Conservation (phyloP, 495 filamentous ascomycete genomes). For the Aspergillus conjunctus region DNA sequence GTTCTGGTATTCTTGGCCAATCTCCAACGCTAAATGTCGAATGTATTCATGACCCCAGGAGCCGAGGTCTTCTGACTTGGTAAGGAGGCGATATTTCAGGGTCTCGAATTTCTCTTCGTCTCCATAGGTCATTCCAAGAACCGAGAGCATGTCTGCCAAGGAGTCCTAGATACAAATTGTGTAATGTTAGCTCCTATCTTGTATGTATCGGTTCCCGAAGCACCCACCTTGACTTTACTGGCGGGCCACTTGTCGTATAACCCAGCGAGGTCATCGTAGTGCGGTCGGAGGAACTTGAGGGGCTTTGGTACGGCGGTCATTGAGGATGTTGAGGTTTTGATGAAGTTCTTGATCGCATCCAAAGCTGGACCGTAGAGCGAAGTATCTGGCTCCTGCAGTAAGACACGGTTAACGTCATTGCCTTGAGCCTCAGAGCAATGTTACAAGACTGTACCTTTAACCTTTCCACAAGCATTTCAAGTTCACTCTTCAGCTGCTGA, state of each 20-base stretch:
- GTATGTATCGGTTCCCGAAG: background rate
- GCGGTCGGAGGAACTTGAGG: constrained; percentile 94
- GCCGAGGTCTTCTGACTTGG: constrained; percentile 87
- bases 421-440: constrained; percentile 1
- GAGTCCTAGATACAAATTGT: constrained; percentile 54
- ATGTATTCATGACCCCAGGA: constrained; percentile 99
- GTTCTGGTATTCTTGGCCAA: constrained; percentile 88
- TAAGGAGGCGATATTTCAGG: constrained; percentile 88
- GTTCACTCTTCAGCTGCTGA: constrained; percentile 94
- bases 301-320: constrained; percentile 99
- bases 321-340: constrained; percentile 97
- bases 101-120: constrained; percentile 95
- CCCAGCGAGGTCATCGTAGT: constrained; percentile 83
- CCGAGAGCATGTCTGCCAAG: constrained; percentile 92
- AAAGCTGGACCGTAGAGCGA: constrained; percentile 88
- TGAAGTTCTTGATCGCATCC: constrained; percentile 93
- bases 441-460: constrained; percentile 66
- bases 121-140: constrained; percentile 98
- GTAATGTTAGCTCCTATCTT: background rate
- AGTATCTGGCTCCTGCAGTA: constrained; percentile 74
- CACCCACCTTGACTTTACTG: constrained; percentile 74
- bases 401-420: constrained; percentile 34
- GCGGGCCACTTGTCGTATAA: constrained; percentile 86
- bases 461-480: constrained; percentile 97
- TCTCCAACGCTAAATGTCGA: constrained; percentile 91